Conservation (phyloP, 2,329 filamentous ascomycete genomes). For the Fusarium chlamydosporum region DNA sequence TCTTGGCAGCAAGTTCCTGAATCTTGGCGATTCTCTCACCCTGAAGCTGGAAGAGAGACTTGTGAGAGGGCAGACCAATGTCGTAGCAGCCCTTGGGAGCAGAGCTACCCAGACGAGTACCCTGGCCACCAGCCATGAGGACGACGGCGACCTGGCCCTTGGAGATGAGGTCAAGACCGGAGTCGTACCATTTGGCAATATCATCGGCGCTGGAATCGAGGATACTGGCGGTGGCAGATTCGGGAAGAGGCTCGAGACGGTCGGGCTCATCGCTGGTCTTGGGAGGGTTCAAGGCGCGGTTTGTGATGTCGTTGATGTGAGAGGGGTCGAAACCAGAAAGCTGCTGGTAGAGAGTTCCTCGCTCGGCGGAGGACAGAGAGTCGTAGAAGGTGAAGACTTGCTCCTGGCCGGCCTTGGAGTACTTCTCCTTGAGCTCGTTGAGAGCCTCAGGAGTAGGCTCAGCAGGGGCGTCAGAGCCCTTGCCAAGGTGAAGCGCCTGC, state of each 20-base stretch:
- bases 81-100: conserved; percentile 98
- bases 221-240: conserved; percentile 87
- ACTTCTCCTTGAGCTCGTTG: conserved; percentile 76
- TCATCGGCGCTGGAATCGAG: conserved; percentile 87
- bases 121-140: conserved; percentile 97
- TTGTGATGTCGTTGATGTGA: conserved; percentile 88
- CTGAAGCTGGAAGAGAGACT: conserved; percentile 98
- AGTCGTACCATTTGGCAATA: conserved; percentile 86
- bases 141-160: conserved; percentile 87
- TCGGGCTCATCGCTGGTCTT: conserved; percentile 69
- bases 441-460: conserved; percentile 76
- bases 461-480: conserved; percentile 52
- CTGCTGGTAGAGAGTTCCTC: conserved; percentile 84
- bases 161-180: conserved; percentile 83
- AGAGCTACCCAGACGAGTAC: conserved; percentile 92
- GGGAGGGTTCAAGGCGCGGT: conserved; percentile 84
- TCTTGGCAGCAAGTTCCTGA: conserved; percentile 82
- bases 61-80: conserved; percentile 91
- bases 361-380: conserved; percentile 78
- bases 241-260: conserved; percentile 87
- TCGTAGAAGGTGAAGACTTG: conserved; percentile 89
- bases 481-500: conserved; percentile 58
- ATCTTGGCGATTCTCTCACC: conserved; percentile 92
- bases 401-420: conserved; percentile 82
- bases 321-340: conserved; percentile 84